A percentile compares a stretch with the other conserved stretches of the same genome.
Evolutionary conservation across 2,329 filamentous ascomycete species (phyloP).

Genomic region (Diaporthe destruens): DNA sequence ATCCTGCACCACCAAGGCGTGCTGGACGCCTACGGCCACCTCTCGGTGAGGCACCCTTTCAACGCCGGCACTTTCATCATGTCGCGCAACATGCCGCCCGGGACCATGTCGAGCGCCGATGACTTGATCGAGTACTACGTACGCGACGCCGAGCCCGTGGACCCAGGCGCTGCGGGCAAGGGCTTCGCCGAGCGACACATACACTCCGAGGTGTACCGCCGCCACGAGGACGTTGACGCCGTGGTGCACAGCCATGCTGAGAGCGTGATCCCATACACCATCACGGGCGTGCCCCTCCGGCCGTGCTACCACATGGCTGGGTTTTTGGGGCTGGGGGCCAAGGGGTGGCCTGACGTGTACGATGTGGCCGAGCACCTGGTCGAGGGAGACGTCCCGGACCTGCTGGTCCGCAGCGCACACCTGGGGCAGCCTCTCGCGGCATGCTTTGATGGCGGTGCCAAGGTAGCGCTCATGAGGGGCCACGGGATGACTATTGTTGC

Average conservation of each 20-base stretch:
- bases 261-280: constrained; percentile 57
- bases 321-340: constrained; percentile 53
- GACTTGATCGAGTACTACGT: constrained; percentile 63
- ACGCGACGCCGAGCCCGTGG: constrained; percentile 55
- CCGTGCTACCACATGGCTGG: constrained; percentile 58
- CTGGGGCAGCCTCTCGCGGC: constrained; percentile 53
- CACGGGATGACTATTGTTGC: constrained; percentile 59
- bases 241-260: constrained; percentile 60
- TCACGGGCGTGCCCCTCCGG: constrained; percentile 55
- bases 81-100: constrained; percentile 61
- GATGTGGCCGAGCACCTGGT: constrained; percentile 49
- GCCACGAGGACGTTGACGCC: constrained; percentile 53
- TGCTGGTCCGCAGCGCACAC: constrained; percentile 53
- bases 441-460: constrained; percentile 49
- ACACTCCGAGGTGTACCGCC: constrained; percentile 60
- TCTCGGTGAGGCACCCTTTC: constrained; percentile 63
- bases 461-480: constrained; percentile 58
- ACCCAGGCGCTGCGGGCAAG: constrained; percentile 52
- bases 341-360: constrained; percentile 47
- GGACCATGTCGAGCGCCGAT: constrained; percentile 55
- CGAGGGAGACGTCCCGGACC: constrained; percentile 49
- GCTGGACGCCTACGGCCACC: constrained; percentile 67
- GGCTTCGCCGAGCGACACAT: constrained; percentile 61
- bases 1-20: constrained; percentile 64
- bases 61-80: constrained; percentile 62